Conservation (phyloP, 192 early-diverging fungal genomes). For the Backusella macrospora region DNA sequence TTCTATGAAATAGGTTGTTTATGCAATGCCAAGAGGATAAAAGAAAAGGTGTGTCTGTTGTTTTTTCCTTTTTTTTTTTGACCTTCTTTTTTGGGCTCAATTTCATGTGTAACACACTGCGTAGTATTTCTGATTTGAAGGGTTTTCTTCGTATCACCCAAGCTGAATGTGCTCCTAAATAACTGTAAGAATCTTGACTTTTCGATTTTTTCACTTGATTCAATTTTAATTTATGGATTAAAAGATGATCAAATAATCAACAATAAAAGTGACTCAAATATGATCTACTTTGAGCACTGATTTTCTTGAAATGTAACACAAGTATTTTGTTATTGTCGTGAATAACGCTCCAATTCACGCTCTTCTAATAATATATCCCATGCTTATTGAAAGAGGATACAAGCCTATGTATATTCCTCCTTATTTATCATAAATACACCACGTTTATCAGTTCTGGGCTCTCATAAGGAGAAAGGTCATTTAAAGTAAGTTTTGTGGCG, state of each 20-base stretch:
- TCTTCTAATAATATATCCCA: too few species aligned
- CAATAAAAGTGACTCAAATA: constrained; percentile 34
- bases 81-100: not conserved
- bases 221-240: constrained; percentile 34
- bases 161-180: constrained; percentile 31
- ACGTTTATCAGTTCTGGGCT: too few species aligned
- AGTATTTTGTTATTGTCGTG: too few species aligned
- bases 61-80: not conserved
- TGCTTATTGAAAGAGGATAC: too few species aligned
- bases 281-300: constrained; percentile 27
- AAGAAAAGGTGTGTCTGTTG: not conserved
- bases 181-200: constrained; percentile 30
- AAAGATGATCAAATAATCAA: constrained; percentile 20
- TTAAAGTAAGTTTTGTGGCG: too few species aligned
- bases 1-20: too few species aligned
- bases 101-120: constrained; percentile 17
- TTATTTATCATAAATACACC: too few species aligned
- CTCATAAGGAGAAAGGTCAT: too few species aligned
- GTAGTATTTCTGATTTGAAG: constrained; percentile 21
- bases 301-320: too few species aligned
- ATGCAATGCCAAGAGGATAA: too few species aligned
- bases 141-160: constrained; percentile 18
- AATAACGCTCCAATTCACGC: too few species aligned
- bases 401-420: too few species aligned
- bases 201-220: constrained; percentile 14